These are phyloP conservation scores for Kalmusia sp. DNA, from an alignment of 2,329 filamentous ascomycete species.

Conservation along the genomic window DNA sequence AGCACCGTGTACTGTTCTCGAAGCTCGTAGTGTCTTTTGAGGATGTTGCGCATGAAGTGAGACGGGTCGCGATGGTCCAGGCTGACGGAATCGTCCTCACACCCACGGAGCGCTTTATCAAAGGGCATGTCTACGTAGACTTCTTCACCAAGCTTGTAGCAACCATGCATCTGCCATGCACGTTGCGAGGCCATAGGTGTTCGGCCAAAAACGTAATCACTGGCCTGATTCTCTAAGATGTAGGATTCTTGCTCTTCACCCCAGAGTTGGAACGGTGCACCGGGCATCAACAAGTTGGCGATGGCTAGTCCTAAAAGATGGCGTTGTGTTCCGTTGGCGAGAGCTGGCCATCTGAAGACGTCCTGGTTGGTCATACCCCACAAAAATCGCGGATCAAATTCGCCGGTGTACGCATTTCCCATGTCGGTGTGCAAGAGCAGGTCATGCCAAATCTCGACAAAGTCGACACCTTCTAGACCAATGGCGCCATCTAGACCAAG, in stretches of 20 bases:
- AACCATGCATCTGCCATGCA: slow-evolving; percentile 71
- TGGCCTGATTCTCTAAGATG: slow-evolving; percentile 67
- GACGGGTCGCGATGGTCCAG: slow-evolving; percentile 70
- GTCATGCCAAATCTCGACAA: slow-evolving; percentile 61
- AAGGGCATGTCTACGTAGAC: slow-evolving; percentile 67
- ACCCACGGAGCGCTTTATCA: slow-evolving; percentile 61
- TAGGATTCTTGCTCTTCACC: slow-evolving; percentile 73
- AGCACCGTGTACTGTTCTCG: slow-evolving; percentile 63
- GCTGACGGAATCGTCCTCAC: slow-evolving; percentile 63
- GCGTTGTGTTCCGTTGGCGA: slow-evolving; percentile 63
- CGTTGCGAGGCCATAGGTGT: slow-evolving; percentile 67
- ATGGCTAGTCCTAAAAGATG: slow-evolving; percentile 66
- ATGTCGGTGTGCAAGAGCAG: slow-evolving; percentile 67
- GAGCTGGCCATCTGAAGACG: slow-evolving; percentile 68
- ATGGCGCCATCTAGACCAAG: slow-evolving; percentile 63
- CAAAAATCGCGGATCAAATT: slow-evolving; percentile 70
- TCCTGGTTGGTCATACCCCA: slow-evolving; percentile 72
- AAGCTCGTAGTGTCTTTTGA: slow-evolving; percentile 69
- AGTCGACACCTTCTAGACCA: slow-evolving; percentile 49
- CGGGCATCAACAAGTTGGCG: slow-evolving; percentile 65
- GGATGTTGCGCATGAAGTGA: slow-evolving; percentile 65
- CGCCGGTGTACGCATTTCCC: slow-evolving; percentile 65
- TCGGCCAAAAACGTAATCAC: slow-evolving; percentile 71
- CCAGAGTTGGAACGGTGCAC: slow-evolving; percentile 67
- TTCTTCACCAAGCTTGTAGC: slow-evolving; percentile 63